Evolutionary conservation across 495 filamentous ascomycete species (phyloP), one percentile per base, ranked within the genome.

Genomic region (Hamigera avellanea): DNA sequence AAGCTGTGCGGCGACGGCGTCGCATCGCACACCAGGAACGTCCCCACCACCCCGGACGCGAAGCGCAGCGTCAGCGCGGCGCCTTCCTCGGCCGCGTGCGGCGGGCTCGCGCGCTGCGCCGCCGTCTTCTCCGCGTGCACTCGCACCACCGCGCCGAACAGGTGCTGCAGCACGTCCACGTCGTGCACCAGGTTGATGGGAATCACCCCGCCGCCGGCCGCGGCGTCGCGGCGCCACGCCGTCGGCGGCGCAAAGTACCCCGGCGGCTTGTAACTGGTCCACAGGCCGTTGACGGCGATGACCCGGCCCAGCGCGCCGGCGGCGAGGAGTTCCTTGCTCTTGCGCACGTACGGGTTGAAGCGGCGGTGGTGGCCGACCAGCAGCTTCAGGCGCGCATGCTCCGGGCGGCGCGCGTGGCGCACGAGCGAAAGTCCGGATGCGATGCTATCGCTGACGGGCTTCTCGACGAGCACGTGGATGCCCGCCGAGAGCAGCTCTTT

Each of bases 141-240:
- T 2, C 64, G 53, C 4, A 54, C 44, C 25, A 78, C 69, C 0
- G 71, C 61, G 0, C 75, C 75, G 28, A 77, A 62, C 5, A 79
- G 49, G 49, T 71, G 67, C 32, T 76, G 72, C 41, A 79, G 56
- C 2, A 72, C 50, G 43, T 79, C 75, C 28, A 77, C 56, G 33
- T 79, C 75, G 43, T 78, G 74, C 18, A 78, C 61, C 14, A 78
- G 53, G 45, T 79, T 78, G 35, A 77, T 73, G 13, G 67, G 48
- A n/a, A 76, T 54, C 1, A 70, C 66, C 16, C 73, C 72, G 17
- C 58, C 60, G 14, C 54, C 59, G n/a, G 45, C 1, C 28, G 39
- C 31, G 0, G 41, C 31, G 1, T 45, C 56, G 8, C 55, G 48
- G 8, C 73, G 62, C 73, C 74, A 77, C 39, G 60, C 58, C 0